These are phyloP conservation scores for Przewalskia tangutica DNA, from an alignment of 257 asterid genomes.

Conservation along the genomic window DNA sequence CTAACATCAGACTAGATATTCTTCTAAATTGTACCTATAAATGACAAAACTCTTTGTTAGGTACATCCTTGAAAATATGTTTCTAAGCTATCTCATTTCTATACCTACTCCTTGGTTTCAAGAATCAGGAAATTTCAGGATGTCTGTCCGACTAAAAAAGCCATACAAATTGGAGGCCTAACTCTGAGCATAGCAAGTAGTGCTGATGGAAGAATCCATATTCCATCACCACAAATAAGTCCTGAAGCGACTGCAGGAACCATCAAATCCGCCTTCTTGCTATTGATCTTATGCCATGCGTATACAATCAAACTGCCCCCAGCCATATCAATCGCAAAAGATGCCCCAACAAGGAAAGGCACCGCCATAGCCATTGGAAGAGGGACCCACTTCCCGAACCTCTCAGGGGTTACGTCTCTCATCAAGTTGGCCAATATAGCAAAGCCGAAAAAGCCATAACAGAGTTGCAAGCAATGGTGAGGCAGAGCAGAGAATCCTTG, in stretches of 20 bases:
- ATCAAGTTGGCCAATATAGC: conserved; percentile 36
- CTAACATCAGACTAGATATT: neutral
- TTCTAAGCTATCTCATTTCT: neutral
- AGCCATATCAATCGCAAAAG: conserved; percentile 71
- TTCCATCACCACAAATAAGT: conserved; percentile 62
- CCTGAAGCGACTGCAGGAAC: conserved; percentile 66
- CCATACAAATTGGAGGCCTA: conserved; percentile 55
- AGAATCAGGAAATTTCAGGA: conserved; percentile 14
- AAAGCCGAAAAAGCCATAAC: conserved; percentile 50
- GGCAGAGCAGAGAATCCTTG: conserved; percentile 72
- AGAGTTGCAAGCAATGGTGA: conserved; percentile 48
- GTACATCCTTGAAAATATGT: neutral
- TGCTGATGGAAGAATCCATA: conserved; percentile 54
- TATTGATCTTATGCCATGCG: conserved; percentile 36
- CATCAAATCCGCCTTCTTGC: conserved; percentile 42
- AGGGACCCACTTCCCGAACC: conserved; percentile 40
- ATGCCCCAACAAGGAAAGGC: conserved; percentile 64
- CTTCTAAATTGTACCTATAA: neutral
- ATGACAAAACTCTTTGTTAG: neutral
- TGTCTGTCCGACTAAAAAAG: conserved; percentile 24
- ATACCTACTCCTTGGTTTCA: neutral
- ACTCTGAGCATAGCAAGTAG: conserved; percentile 49
- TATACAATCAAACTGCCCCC: conserved; percentile 52
- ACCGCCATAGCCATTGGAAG: conserved; percentile 90
- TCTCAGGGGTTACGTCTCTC: conserved; percentile 32